Evolutionary conservation across 495 filamentous ascomycete species (phyloP).

Genomic region (Hypomontagnella monticulosa): DNA sequence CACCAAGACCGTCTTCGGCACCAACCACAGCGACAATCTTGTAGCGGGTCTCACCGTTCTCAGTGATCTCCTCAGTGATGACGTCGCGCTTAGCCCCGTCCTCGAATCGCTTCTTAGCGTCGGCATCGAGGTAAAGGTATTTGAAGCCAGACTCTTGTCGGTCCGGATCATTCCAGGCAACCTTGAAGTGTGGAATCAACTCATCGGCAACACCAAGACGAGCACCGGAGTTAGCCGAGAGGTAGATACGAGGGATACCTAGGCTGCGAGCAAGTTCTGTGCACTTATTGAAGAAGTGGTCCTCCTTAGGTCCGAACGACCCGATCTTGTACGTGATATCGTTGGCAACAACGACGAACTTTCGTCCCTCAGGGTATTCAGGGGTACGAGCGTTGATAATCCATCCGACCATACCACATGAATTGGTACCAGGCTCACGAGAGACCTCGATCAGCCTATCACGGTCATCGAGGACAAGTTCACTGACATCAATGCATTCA

Average conservation of each 20-base stretch:
- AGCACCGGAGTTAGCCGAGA: conserved; percentile 99
- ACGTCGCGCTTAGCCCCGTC: conserved; percentile 82
- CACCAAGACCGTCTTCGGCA: conserved; percentile 94
- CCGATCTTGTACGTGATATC: conserved; percentile 99
- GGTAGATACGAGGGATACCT: conserved; percentile 95
- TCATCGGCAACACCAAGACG: conserved; percentile 97
- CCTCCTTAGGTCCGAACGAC: conserved; percentile 94
- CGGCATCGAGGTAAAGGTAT: conserved; percentile 94
- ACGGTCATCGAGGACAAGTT: conserved; percentile 91
- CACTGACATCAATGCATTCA: conserved; percentile 94
- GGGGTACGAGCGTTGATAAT: conserved; percentile 95
- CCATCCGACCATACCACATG: conserved; percentile 98
- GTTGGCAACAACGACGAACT: conserved; percentile 96
- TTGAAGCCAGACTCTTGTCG: conserved; percentile 95
- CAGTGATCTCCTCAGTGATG: conserved; percentile 84
- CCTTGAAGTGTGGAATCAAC: conserved; percentile 94
- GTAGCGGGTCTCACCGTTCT: conserved; percentile 89
- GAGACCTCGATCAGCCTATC: conserved; percentile 92
- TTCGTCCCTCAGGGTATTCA: conserved; percentile 92
- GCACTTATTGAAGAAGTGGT: conserved; percentile 99
- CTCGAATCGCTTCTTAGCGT: conserved; percentile 87
- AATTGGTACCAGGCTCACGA: conserved; percentile 93
- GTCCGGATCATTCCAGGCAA: conserved; percentile 89
- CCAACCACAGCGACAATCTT: conserved; percentile 96
- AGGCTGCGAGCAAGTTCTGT: conserved; percentile 92